Percentiles rank a stretch among this genome's conserved stretches.
phyloP scores from a whole-genome alignment of 1,139 yeast species.

The Debaryomyces udenii region DNA sequence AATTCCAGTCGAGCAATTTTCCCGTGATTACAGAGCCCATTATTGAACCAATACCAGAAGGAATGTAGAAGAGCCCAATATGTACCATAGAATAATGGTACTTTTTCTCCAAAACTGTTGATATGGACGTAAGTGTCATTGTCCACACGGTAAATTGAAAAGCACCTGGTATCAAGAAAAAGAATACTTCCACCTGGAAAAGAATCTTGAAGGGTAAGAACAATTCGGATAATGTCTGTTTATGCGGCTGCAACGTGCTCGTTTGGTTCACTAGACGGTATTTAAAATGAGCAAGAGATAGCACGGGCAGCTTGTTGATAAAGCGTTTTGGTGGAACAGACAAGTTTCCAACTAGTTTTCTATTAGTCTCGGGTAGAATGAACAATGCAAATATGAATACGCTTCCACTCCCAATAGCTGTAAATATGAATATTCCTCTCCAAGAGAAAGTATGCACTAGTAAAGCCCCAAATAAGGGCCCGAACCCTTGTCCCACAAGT shows the following conservation, averaged over 20 bases:
- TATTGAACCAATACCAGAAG: constrained; percentile 40
- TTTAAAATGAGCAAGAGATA: constrained; percentile 27
- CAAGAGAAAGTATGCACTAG: constrained; percentile 34
- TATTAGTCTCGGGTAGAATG: constrained; percentile 39
- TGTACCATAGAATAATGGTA: constrained; percentile 39
- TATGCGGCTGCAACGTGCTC: constrained; percentile 25
- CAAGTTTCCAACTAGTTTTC: constrained; percentile 44
- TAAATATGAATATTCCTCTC: constrained; percentile 42
- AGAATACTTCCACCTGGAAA: constrained; percentile 24
- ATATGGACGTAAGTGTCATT: constrained; percentile 36
- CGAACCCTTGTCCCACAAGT: constrained; percentile 43
- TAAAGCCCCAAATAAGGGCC: constrained; percentile 44
- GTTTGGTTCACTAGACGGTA: constrained; percentile 30
- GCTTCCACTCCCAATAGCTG: constrained; percentile 41
- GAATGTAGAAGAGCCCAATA: constrained; percentile 42
- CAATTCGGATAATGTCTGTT: constrained; percentile 22
- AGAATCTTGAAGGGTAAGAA: constrained; percentile 36
- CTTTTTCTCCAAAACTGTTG: constrained; percentile 32
- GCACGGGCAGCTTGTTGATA: constrained; percentile 27
- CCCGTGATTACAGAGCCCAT: constrained; percentile 37
- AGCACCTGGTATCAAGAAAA: constrained; percentile 35
- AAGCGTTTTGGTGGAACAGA: constrained; percentile 29
- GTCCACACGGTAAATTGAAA: constrained; percentile 44
- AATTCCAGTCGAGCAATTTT: constrained; percentile 31
- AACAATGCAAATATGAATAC: constrained; percentile 28